Conservation (phyloP, 192 early-diverging fungal genomes). For the Chytriomyces sp. region DNA sequence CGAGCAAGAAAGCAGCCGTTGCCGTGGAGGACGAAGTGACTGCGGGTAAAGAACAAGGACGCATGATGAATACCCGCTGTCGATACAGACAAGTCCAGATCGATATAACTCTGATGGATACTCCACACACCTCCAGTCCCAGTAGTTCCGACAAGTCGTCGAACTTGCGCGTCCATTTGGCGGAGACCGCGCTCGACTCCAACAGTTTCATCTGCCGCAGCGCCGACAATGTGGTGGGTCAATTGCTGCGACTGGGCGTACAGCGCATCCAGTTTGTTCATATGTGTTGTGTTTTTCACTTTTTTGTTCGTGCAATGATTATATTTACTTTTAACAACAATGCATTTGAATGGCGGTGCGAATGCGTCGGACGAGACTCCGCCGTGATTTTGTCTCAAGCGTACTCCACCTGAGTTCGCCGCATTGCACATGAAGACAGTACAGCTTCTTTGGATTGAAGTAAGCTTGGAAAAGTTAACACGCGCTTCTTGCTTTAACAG, state of each 20-base stretch:
- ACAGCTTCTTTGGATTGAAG: no score
- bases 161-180: slow-evolving; percentile 86
- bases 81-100: no score
- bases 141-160: slow-evolving; percentile 37
- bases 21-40: slow-evolving; percentile 35
- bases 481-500: no score
- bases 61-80: background rate
- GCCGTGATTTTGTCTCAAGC: no score
- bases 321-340: no score
- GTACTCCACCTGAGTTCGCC: no score
- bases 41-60: background rate
- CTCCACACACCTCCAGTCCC: slow-evolving; percentile 46
- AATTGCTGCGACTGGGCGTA: background rate
- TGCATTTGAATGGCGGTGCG: no score
- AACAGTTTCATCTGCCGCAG: no score
- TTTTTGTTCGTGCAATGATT: background rate
- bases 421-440: no score
- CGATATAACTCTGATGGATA: background rate
- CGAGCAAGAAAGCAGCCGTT: slow-evolving; percentile 68
- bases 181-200: slow-evolving; percentile 79
- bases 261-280: background rate
- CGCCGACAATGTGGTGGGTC: slow-evolving; percentile 7
- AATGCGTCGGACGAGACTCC: no score
- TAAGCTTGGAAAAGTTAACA: no score
- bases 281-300: background rate